Percentiles rank a stretch among this genome's conserved stretches.
These are phyloP conservation scores for Tilletia indica DNA, from an alignment of 1,284 basidiomycete species.

Conservation along the genomic window DNA sequence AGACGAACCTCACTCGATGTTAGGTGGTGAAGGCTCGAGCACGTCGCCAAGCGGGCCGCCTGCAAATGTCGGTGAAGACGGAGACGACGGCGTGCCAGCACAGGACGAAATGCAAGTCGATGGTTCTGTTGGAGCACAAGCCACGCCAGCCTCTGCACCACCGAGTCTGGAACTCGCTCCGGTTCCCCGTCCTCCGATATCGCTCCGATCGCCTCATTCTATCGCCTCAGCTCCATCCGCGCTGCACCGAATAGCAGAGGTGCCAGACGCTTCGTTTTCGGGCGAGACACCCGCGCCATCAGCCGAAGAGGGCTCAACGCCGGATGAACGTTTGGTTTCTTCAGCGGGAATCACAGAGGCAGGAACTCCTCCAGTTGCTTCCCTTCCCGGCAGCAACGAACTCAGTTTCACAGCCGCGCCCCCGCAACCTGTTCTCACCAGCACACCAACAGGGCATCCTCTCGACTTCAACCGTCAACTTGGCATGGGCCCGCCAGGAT, in stretches of 20 bases:
- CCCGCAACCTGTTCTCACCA: neutral
- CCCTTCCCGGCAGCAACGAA: neutral
- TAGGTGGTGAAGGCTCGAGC: no score
- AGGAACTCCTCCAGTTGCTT: neutral
- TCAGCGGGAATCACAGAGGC: neutral
- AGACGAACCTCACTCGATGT: no score
- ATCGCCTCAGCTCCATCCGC: neutral
- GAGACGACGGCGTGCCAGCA: no score
- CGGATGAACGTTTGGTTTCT: neutral
- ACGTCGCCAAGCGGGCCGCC: no score
- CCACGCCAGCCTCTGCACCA: no score
- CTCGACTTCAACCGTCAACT: no score
- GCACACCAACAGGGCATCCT: neutral
- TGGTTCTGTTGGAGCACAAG: no score
- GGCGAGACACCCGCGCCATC: no score
- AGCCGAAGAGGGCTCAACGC: no score
- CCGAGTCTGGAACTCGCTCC: neutral
- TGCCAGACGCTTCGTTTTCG: neutral
- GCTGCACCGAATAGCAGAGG: constrained; percentile 2
- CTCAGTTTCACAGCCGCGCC: neutral
- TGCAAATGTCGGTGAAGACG: no score
- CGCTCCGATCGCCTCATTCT: neutral
- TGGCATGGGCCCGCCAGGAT: no score
- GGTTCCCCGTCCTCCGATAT: neutral
- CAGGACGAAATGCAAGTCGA: no score